These are phyloP conservation scores for Phytophthora chlamydospora DNA, from an alignment of 352 stramenopile species.

Conservation along the genomic window DNA sequence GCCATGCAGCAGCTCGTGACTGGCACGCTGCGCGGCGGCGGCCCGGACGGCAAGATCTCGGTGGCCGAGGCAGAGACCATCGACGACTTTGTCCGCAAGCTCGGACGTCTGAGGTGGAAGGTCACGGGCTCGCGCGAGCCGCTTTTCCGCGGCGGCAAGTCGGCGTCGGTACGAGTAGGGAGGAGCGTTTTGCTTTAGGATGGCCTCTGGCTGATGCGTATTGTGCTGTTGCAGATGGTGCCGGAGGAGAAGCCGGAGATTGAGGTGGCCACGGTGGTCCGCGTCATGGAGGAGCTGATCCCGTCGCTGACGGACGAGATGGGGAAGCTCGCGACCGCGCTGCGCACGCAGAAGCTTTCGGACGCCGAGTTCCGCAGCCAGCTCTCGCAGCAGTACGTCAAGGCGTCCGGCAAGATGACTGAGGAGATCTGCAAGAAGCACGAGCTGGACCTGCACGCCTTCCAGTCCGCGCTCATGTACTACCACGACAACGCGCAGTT, in stretches of 20 bases:
- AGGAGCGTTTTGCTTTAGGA: background rate
- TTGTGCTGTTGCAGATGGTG: constrained; percentile 37
- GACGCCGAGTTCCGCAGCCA: constrained; percentile 52
- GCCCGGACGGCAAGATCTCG: constrained; percentile 59
- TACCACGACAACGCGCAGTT: constrained; percentile 79
- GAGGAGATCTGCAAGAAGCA: constrained; percentile 54
- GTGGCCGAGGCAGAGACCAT: constrained; percentile 71
- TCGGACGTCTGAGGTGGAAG: constrained; percentile 80
- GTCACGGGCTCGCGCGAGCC: constrained; percentile 80
- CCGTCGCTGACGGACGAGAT: constrained; percentile 75
- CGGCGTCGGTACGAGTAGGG: constrained; percentile 40
- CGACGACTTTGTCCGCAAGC: constrained; percentile 69
- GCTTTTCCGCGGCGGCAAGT: constrained; percentile 58
- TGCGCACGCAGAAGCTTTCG: constrained; percentile 45
- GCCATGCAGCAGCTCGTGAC: constrained; percentile 67
- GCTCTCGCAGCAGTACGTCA: constrained; percentile 72
- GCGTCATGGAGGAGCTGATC: constrained; percentile 79
- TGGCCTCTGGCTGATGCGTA: constrained; percentile 10
- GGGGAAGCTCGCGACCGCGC: constrained; percentile 54
- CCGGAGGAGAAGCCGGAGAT: constrained; percentile 73
- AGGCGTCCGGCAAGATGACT: constrained; percentile 65
- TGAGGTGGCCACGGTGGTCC: constrained; percentile 54
- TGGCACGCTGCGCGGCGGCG: constrained; percentile 59
- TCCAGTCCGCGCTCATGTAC: constrained; percentile 78
- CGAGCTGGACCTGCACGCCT: constrained; percentile 67